Conservation (phyloP, 805 yeast genomes). For the Millerozyma acaciae region DNA sequence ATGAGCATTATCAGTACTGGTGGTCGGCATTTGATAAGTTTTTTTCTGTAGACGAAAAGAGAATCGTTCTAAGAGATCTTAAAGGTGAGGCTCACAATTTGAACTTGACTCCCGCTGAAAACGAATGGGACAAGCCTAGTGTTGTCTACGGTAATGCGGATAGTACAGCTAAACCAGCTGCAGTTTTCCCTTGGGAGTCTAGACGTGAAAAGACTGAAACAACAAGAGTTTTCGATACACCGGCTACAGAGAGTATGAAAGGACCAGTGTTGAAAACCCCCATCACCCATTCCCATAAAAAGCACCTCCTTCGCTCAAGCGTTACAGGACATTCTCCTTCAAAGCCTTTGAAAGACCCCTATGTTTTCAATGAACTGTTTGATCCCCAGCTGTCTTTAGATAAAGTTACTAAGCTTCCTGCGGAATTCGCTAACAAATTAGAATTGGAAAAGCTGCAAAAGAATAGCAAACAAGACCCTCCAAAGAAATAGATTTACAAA, state of each 20-base stretch:
- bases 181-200: conserved; percentile 31
- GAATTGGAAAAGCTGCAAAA: not conserved
- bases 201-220: conserved; percentile 17
- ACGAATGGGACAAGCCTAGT: conserved; percentile 19
- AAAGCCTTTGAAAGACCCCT: conserved; percentile 5
- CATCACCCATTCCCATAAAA: too few relatives aligned
- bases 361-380: conserved; percentile 9
- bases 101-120: conserved; percentile 15
- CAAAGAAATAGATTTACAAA: too few relatives aligned
- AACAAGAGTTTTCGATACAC: conserved; percentile 21
- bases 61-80: not conserved
- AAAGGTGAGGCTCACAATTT: conserved; percentile 21
- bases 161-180: conserved; percentile 4
- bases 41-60: conserved; percentile 12
- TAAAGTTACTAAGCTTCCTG: conserved; percentile 24
- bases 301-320: too few relatives aligned
- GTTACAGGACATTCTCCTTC: too few relatives aligned
- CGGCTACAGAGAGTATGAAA: too few relatives aligned
- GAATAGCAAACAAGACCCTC: too few relatives aligned
- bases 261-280: too few relatives aligned
- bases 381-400: conserved; percentile 24
- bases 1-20: conserved; percentile 25
- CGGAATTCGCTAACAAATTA: conserved; percentile 20
- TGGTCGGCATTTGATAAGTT: conserved; percentile 25
- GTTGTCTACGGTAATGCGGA: conserved; percentile 3